Conservation (phyloP, 345 rosid species). For the Arabis alpina region DNA sequence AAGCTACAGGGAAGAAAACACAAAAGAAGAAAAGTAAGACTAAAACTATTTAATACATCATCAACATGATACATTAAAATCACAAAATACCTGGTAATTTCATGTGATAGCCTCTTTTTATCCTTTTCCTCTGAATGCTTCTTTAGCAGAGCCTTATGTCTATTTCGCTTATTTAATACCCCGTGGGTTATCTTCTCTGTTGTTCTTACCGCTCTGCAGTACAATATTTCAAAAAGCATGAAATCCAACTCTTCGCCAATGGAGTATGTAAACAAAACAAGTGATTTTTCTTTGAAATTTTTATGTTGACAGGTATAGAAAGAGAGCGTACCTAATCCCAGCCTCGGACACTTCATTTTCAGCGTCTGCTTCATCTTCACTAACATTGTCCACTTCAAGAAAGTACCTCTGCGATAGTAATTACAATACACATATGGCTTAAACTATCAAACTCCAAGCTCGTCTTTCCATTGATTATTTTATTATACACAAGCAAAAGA, state of each 20-base stretch:
- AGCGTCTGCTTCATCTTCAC: conserved; percentile 52
- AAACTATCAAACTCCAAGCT: conserved; percentile 5
- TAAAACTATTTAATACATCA: not conserved
- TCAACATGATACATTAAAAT: not conserved
- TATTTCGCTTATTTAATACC: conserved; percentile 73
- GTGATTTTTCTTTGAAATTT: not conserved
- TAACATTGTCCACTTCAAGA: conserved; percentile 67
- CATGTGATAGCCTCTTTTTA: conserved; percentile 55
- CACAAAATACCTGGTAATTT: conserved; percentile 66
- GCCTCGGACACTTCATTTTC: conserved; percentile 46
- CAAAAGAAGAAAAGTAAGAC: conserved; percentile 27
- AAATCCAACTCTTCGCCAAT: conserved; percentile 18
- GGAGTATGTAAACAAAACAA: not conserved
- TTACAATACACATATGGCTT: not conserved
- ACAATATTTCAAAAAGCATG: conserved; percentile 15
- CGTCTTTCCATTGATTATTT: not conserved
- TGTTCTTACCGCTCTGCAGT: conserved; percentile 52
- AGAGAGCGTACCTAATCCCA: conserved; percentile 56
- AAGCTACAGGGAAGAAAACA: conserved; percentile 50
- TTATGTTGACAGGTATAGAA: not conserved
- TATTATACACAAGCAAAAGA: not conserved
- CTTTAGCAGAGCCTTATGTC: conserved; percentile 56
- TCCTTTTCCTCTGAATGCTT: conserved; percentile 62
- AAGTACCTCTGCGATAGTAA: conserved; percentile 65
- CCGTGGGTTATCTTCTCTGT: conserved; percentile 72